Evolutionary conservation across 1,284 basidiomycete genomes (phyloP).

Genomic region (Earliella scabrosa): DNA sequence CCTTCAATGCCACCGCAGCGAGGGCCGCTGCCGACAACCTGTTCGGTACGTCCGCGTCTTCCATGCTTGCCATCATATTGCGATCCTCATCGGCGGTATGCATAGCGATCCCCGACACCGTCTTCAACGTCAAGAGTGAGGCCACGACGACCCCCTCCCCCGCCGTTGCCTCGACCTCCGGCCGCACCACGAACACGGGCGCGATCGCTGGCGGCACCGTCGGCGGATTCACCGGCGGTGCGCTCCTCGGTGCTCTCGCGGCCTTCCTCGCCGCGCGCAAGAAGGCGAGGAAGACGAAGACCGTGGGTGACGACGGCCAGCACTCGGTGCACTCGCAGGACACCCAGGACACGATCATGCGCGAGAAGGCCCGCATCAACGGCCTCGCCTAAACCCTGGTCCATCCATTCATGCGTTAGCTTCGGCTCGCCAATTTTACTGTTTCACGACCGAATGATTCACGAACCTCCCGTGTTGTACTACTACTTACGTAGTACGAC

Average conservation of each 20-base stretch:
- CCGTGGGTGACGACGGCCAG: neutral
- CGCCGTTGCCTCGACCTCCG: neutral
- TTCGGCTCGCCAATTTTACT: no score
- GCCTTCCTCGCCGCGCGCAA: neutral
- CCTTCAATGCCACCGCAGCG: neutral
- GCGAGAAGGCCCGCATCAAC: neutral
- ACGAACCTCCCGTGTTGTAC: neutral
- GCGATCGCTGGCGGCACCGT: slow-evolving; percentile 1
- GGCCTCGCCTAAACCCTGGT: neutral
- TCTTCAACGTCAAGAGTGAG: slow-evolving; percentile 2
- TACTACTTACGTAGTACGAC: neutral
- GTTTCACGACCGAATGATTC: neutral
- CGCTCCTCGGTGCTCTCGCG: neutral
- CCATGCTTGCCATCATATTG: no score
- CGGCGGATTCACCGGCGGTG: neutral
- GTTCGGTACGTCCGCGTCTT: neutral
- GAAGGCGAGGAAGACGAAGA: neutral
- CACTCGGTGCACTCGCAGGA: slow-evolving; percentile 1
- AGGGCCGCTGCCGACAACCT: neutral
- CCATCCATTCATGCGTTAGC: no score
- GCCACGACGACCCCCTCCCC: neutral
- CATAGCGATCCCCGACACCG: slow-evolving; percentile 1
- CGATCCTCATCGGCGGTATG: neutral
- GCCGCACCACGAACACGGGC: neutral
- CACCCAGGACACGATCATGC: slow-evolving; percentile 2